Evolutionary conservation across 106 monocot genomes (phyloP).

Genomic region (Amphibolis antarctica): DNA sequence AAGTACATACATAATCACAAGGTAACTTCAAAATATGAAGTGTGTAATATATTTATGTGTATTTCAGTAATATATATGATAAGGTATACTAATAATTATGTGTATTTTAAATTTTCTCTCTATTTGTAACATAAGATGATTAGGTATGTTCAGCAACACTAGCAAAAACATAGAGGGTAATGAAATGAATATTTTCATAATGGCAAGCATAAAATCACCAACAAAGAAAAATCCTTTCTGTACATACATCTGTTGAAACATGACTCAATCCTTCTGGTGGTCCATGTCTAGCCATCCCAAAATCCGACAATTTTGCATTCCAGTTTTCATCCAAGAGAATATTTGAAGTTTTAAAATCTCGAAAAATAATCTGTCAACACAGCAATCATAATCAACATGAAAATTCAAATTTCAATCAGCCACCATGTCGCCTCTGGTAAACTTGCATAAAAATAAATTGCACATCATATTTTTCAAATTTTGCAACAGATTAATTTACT

Average conservation of each 20-base stretch:
- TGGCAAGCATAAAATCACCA: background rate
- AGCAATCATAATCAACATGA: background rate
- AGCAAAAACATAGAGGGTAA: background rate
- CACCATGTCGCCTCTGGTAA: background rate
- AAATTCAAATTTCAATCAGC: background rate
- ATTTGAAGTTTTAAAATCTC: constrained; percentile 31
- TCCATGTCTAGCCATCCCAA: constrained; percentile 29
- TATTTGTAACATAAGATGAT: too few relatives aligned
- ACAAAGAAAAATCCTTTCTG: background rate
- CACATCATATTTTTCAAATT: too few relatives aligned
- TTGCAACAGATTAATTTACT: too few relatives aligned
- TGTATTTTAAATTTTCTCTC: too few relatives aligned
- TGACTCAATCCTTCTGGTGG: constrained; percentile 23
- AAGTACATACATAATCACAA: too few relatives aligned
- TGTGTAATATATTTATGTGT: too few relatives aligned
- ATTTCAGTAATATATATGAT: too few relatives aligned
- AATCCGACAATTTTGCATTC: constrained; percentile 29
- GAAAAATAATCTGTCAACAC: constrained; percentile 24
- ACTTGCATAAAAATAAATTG: background rate
- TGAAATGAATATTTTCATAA: too few relatives aligned
- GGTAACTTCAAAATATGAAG: too few relatives aligned
- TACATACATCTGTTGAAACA: constrained; percentile 26
- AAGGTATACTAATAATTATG: too few relatives aligned
- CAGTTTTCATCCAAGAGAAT: constrained; percentile 26
- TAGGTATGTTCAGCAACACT: too few relatives aligned